phyloP scores from a whole-genome alignment of 106 monocot species.

The Cymbidium sinense region DNA sequence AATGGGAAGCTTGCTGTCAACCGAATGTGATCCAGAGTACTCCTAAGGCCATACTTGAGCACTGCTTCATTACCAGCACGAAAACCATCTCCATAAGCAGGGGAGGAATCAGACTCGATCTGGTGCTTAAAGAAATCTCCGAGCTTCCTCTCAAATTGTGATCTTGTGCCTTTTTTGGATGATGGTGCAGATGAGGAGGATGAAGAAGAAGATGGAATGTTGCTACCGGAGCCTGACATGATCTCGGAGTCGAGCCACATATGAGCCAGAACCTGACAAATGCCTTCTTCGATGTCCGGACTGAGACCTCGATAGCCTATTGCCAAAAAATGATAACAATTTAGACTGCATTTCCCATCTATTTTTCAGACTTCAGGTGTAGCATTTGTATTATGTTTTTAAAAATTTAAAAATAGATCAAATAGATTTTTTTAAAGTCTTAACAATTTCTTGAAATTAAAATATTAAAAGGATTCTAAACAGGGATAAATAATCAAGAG shows the following conservation, averaged over 20 bases:
- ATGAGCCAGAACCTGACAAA: constrained; percentile 24
- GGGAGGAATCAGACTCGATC: constrained; percentile 42
- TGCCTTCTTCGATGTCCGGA: constrained; percentile 27
- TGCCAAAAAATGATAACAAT: not conserved
- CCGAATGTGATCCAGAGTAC: constrained; percentile 54
- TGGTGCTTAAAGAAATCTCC: constrained; percentile 68
- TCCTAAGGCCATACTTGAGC: constrained; percentile 37
- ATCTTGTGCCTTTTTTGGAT: constrained; percentile 38
- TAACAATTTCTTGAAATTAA: no score
- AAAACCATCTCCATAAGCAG: constrained; percentile 68
- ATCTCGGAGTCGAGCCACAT: constrained; percentile 45
- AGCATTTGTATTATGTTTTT: no score
- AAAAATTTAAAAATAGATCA: no score
- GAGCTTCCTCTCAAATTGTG: constrained; percentile 55
- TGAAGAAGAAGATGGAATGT: constrained; percentile 22
- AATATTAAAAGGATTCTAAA: no score
- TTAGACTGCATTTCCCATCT: no score
- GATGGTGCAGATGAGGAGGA: constrained; percentile 25
- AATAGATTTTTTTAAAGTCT: no score
- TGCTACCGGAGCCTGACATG: constrained; percentile 34
- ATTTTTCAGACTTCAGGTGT: no score
- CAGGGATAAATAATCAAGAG: no score
- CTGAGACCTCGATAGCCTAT: constrained; percentile 45
- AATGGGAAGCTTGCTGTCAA: constrained; percentile 45
- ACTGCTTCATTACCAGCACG: constrained; percentile 50